Evolutionary conservation across 139 green algal species (phyloP), one percentile per base, ranked within the genome.

Genomic region (Chlamydomonas applanata): DNA sequence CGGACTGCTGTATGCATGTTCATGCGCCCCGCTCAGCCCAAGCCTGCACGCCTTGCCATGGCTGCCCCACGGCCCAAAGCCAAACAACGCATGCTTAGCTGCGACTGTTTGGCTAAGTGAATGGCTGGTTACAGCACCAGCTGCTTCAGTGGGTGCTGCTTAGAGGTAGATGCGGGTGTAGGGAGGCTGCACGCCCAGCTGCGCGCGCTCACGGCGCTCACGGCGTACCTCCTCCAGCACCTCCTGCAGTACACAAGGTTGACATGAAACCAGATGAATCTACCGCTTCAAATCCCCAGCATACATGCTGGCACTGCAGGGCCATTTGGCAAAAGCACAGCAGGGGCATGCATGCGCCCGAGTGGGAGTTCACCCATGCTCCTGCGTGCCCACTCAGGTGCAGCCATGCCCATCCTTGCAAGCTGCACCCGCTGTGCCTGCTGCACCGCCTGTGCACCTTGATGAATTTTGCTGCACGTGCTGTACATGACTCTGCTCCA

Each of bases 91-190:
- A n/a, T n/a, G n/a, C n/a, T n/a, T n/a, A n/a, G n/a, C n/a, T n/a
- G n/a, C n/a, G n/a, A n/a, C n/a, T n/a, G n/a, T n/a, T n/a, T n/a
- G n/a, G n/a, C n/a, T n/a, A n/a, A n/a, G n/a, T n/a, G n/a, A n/a
- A n/a, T n/a, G n/a, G n/a, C n/a, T n/a, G n/a, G n/a, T n/a, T 59
- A 59, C 19, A 59, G 49, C 49, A 59, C 49, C 49, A 59, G 49
- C 49, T n/a, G 49, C 17, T 16, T n/a, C 49, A n/a, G 49, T n/a
- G n/a, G n/a, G n/a, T n/a, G 40, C 40, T 49, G 56, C 61, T 60
- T 76, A 73, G 46, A 69, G 65, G 80, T 86, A 82, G 54, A 81
- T 80, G 34, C 80, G 72, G 29, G 80, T 86, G 77, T 87, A 90
- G n/a, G 80, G 74, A 2, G 82, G 63, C 29, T 66, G 44, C 20